phyloP scores from a whole-genome alignment of 352 stramenopile genomes.

The Phytophthora hybrid region DNA sequence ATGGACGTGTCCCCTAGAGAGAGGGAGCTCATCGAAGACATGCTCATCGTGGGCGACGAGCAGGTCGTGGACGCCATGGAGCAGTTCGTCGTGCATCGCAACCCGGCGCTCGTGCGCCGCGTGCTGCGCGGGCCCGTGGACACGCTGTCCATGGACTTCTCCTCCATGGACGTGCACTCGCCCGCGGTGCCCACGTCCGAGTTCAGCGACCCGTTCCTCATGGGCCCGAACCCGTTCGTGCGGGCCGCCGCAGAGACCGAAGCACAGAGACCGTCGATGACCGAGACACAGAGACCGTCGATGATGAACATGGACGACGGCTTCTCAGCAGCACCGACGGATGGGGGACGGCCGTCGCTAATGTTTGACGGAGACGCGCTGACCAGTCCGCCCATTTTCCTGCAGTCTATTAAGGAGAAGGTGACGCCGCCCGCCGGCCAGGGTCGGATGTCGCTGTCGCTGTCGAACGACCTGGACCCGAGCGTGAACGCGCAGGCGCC shows the following conservation, averaged over 20 bases:
- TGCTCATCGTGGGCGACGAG: constrained; percentile 76
- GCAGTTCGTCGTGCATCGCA: constrained; percentile 70
- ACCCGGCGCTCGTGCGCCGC: constrained; percentile 57
- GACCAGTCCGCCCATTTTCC: constrained; percentile 54
- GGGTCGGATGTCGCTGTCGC: constrained; percentile 60
- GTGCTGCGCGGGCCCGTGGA: constrained; percentile 63
- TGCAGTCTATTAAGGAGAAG: constrained; percentile 79
- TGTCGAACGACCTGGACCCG: constrained; percentile 63
- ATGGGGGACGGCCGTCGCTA: constrained; percentile 54
- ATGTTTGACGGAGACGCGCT: constrained; percentile 70
- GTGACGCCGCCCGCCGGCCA: constrained; percentile 55
- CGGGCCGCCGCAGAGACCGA: constrained; percentile 27
- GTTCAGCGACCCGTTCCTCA: constrained; percentile 57
- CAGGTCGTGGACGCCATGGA: constrained; percentile 85
- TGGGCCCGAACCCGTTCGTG: constrained; percentile 57
- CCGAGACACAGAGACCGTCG: constrained; percentile 4
- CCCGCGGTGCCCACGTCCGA: constrained; percentile 35
- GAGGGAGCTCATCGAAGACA: constrained; percentile 69
- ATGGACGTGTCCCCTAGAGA: constrained; percentile 78
- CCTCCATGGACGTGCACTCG: constrained; percentile 59
- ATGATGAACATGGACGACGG: constrained; percentile 39
- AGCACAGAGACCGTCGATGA: too few relatives aligned
- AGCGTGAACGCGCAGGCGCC: constrained; percentile 55
- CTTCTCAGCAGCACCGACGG: not conserved
- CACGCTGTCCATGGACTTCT: constrained; percentile 62